Base-by-base conservation (phyloP, 1,284 basidiomycete species). In the Malassezia sympodialis region DNA sequence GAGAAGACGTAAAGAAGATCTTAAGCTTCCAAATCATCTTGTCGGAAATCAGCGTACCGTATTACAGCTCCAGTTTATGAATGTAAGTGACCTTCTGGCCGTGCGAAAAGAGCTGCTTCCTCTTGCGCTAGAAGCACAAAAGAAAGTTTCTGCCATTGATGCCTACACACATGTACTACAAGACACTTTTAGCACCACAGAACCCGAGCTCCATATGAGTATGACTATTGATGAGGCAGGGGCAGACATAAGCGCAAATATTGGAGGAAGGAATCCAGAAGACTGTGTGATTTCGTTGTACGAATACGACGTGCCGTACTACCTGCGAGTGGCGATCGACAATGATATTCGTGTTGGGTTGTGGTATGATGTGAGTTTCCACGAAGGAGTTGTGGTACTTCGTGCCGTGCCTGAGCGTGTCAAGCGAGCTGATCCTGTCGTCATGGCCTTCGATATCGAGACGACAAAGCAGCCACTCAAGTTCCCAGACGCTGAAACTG, bases 381-480 rank as follows among this genome's bases (percentile, higher is more conserved):
- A 82, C 2, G 84, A 85, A 19, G 90, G 90, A 4, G 81, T 85
- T 53, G 88, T 90, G 14, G 78, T 78, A n/a, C 83, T 96, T 74
- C 78, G 77, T 42, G 82, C 78, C 40, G 82, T 96, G 55, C 77
- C 80, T 11, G 87, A 91, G 63, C 83, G 90, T 59, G 91, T 98
- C 61, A 93, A 96, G 76, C 91, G 94, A 82, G 90, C 94, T 30
- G 94, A 99, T 71, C 94, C 94, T 0, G 90, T 98, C 46, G 90
- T 99, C 54, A 88, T 99, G 87, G 94, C 94, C 0, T 99, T 83
- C 76, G 94, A 98, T 83, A 99, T 99, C 70, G 94, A 99, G 78
- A 94, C 90, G 26, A 91, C 91, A 1, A 99, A 99, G 77, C 87
- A 90, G 44, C 94, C 94, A 12, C 84, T 98, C 72, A 98, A 98